Conservation (phyloP, 108 stramenopile genomes). For the Skeletonema menzelii region DNA sequence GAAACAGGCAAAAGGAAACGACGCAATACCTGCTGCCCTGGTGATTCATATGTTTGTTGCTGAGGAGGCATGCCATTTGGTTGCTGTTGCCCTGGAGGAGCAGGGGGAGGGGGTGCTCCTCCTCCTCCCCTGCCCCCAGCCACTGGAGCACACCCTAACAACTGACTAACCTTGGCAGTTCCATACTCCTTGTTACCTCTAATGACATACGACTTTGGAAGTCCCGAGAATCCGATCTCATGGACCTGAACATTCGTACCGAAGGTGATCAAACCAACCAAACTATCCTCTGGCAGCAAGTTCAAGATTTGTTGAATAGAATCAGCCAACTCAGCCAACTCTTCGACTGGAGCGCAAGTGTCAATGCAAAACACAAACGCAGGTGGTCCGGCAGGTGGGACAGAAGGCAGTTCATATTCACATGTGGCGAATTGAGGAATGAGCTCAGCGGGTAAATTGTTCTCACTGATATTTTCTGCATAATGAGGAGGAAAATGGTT, state of each 20-base stretch:
- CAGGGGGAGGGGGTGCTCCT: slow-evolving; percentile 35
- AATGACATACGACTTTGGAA: slow-evolving; percentile 93
- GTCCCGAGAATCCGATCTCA: slow-evolving; percentile 93
- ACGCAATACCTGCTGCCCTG: slow-evolving; percentile 70
- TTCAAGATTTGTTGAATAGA: slow-evolving; percentile 92
- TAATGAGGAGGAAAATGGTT: slow-evolving; percentile 99
- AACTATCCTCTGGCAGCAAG: slow-evolving; percentile 91
- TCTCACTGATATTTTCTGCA: slow-evolving; percentile 97
- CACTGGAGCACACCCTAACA: slow-evolving; percentile 66
- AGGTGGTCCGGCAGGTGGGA: slow-evolving; percentile 88
- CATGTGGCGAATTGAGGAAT: slow-evolving; percentile 98
- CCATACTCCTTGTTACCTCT: slow-evolving; percentile 91
- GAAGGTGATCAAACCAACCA: slow-evolving; percentile 97
- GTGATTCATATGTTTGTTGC: slow-evolving; percentile 38
- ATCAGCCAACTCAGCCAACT: slow-evolving; percentile 94
- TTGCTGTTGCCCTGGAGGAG: slow-evolving; percentile 41
- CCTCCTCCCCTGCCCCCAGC: slow-evolving; percentile 6
- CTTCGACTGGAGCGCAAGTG: slow-evolving; percentile 92
- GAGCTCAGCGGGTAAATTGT: slow-evolving; percentile 97
- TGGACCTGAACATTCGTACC: slow-evolving; percentile 98
- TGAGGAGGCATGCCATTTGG: slow-evolving; percentile 25
- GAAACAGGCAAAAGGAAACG: slow-evolving; percentile 93
- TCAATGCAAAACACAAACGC: slow-evolving; percentile 97
- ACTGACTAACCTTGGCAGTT: slow-evolving; percentile 81
- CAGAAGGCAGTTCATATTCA: slow-evolving; percentile 95